Evolutionary conservation across 352 stramenopile species (phyloP).

Genomic region (Pythium aphanidermatum): DNA sequence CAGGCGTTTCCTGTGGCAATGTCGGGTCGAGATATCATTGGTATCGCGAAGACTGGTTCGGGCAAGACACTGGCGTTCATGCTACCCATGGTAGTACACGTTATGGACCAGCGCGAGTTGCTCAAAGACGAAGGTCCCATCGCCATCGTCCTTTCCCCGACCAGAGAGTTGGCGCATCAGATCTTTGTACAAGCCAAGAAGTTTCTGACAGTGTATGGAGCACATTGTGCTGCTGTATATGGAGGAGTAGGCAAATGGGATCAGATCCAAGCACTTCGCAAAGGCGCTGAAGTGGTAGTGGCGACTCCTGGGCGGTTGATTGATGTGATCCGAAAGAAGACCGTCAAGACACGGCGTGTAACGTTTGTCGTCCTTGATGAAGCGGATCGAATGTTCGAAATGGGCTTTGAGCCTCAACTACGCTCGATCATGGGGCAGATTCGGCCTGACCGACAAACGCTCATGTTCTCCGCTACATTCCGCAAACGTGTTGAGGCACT

Average conservation of each 20-base stretch:
- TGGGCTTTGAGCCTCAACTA: constrained; percentile 83
- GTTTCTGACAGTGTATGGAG: constrained; percentile 62
- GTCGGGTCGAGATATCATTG: constrained; percentile 71
- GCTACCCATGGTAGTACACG: constrained; percentile 89
- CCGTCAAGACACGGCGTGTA: constrained; percentile 52
- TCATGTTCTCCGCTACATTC: constrained; percentile 88
- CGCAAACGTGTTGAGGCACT: constrained; percentile 60
- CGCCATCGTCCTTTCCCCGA: constrained; percentile 72
- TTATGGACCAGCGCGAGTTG: constrained; percentile 85
- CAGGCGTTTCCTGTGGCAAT: constrained; percentile 82
- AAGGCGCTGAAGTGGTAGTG: constrained; percentile 71
- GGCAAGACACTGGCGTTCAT: constrained; percentile 98
- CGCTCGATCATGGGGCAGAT: constrained; percentile 80
- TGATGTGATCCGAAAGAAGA: constrained; percentile 78
- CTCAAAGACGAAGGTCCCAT: constrained; percentile 70
- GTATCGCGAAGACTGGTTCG: constrained; percentile 93
- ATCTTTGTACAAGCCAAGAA: constrained; percentile 83
- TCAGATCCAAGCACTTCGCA: constrained; percentile 68
- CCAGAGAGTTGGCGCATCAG: constrained; percentile 77
- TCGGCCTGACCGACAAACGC: constrained; percentile 76
- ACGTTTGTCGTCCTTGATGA: constrained; percentile 88
- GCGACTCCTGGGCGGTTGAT: constrained; percentile 77
- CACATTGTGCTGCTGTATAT: constrained; percentile 72
- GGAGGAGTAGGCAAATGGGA: constrained; percentile 82
- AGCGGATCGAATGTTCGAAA: constrained; percentile 88